Evolutionary conservation across 2,329 filamentous ascomycete species (phyloP).

Genomic region (Phialemoniopsis sp.): DNA sequence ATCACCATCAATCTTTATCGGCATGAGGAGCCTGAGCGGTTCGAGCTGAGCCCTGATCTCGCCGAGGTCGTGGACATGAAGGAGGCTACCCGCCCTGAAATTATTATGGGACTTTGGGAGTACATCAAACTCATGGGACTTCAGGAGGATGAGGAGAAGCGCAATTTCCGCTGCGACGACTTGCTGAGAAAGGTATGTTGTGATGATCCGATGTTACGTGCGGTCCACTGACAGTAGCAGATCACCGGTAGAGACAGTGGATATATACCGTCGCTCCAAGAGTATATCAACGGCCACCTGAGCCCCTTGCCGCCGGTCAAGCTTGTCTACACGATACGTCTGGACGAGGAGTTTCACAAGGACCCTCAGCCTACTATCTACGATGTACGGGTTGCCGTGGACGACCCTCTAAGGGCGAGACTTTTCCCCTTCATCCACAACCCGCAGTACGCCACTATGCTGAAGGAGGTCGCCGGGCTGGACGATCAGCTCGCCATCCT

Average conservation of each 20-base stretch:
- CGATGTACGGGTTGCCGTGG: slow-evolving; percentile 79
- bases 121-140: slow-evolving; percentile 83
- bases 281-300: slow-evolving; percentile 76
- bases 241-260: slow-evolving; percentile 72
- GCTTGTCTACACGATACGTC: slow-evolving; percentile 87
- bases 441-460: slow-evolving; percentile 63
- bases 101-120: slow-evolving; percentile 91
- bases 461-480: slow-evolving; percentile 71
- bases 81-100: slow-evolving; percentile 82
- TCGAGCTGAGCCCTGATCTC: slow-evolving; percentile 71
- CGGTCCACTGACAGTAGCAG: slow-evolving; percentile 31
- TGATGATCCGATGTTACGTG: background rate
- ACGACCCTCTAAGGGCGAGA: slow-evolving; percentile 72
- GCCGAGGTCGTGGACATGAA: slow-evolving; percentile 81
- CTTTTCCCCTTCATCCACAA: slow-evolving; percentile 65
- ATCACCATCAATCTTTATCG: slow-evolving; percentile 82
- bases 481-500: slow-evolving; percentile 85
- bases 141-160: slow-evolving; percentile 92
- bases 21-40: slow-evolving; percentile 84
- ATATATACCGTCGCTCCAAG: slow-evolving; percentile 80
- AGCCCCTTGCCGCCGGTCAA: slow-evolving; percentile 75
- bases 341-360: slow-evolving; percentile 79
- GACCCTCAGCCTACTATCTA: slow-evolving; percentile 78
- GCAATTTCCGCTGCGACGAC: slow-evolving; percentile 87
- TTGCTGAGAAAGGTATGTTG: slow-evolving; percentile 66